Evolutionary conservation across 306 rosid species (phyloP), one percentile per base, ranked within the genome.

Genomic region (Quercus wislizeni): DNA sequence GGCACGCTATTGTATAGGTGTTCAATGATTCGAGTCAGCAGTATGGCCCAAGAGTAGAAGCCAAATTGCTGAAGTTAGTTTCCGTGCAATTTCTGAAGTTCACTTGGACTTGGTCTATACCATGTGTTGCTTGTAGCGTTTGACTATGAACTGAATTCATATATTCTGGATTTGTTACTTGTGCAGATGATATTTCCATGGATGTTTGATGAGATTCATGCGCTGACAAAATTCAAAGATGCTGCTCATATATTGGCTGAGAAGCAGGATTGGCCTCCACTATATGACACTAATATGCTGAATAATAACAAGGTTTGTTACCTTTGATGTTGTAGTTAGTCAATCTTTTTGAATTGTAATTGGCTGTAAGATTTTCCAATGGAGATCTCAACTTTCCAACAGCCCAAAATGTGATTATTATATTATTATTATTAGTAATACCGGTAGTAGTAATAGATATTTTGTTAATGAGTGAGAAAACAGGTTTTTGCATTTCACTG

Each of bases 131-230:
- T 67, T 75, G 14, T 7, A 30, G 72, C 38, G 65, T 61, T 62
- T 63, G 28, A 67, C 7, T 25, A 18, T 3, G 62, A 52, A 20
- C 31, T 25, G 17, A 51, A 65, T 33, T 19, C 18, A 2, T 62
- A 23, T 54, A 61, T 74, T 72, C 23, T 21, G 71, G 78, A 27
- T 70, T 71, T 35, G 52, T 83, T 75, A 63, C 87, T 80, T 55
- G 65, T 77, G 58, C 87, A 95, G 97, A 93, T 93, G 97, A 86
- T 93, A 72, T 95, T 93, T 82, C 97, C 94, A 20, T 95, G 99
- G 99, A 93, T 95, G 96, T 93, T 95, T 76, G 99, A 93, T 77
- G 99, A 95, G 89, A 82, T 95, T 83, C 93, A 93, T 79, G 90
- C 90, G 83, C 81, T 93, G 86, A 93, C 76, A 80, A 83, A 77